phyloP scores from a whole-genome alignment of 1,284 basidiomycete species.

The Ceratobasidium sp. region DNA sequence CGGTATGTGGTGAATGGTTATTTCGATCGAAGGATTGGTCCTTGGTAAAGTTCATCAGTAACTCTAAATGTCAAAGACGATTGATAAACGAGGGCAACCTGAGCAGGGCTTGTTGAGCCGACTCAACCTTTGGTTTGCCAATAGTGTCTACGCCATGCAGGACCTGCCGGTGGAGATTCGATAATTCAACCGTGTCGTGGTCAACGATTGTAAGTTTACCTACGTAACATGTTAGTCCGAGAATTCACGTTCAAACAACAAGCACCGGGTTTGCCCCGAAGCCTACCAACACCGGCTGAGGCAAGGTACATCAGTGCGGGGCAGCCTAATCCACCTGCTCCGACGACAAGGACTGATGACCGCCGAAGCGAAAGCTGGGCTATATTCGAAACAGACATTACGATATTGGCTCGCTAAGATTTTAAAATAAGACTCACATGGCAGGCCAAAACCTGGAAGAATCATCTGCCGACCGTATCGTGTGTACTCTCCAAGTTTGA shows the following conservation, averaged over 20 bases:
- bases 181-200: conserved; percentile 89
- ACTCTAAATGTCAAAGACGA: conserved; percentile 10
- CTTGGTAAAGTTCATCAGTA: conserved; percentile 57
- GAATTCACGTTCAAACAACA: conserved; percentile 12
- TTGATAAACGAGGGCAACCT: conserved; percentile 59
- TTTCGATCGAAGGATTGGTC: conserved; percentile 71
- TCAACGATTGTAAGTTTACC: conserved; percentile 90
- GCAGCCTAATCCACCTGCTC: conserved; percentile 96
- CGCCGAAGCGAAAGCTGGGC: conserved; percentile 84
- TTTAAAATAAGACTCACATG: conserved; percentile 62
- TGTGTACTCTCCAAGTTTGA: conserved; percentile 73
- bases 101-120: conserved; percentile 74
- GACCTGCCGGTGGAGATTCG: conserved; percentile 94
- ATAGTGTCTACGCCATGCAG: conserved; percentile 84
- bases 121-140: conserved; percentile 86
- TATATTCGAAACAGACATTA: conserved; percentile 53
- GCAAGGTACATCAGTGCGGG: conserved; percentile 94
- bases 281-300: conserved; percentile 88
- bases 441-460: conserved; percentile 86
- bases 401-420: neutral
- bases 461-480: conserved; percentile 99
- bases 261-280: conserved; percentile 2
- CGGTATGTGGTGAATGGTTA: conserved; percentile 65
- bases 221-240: conserved; percentile 52
- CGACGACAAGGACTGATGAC: conserved; percentile 87